Evolutionary conservation across 78 protist species (phyloP).

Genomic region (Cavenderia fasciculata): DNA sequence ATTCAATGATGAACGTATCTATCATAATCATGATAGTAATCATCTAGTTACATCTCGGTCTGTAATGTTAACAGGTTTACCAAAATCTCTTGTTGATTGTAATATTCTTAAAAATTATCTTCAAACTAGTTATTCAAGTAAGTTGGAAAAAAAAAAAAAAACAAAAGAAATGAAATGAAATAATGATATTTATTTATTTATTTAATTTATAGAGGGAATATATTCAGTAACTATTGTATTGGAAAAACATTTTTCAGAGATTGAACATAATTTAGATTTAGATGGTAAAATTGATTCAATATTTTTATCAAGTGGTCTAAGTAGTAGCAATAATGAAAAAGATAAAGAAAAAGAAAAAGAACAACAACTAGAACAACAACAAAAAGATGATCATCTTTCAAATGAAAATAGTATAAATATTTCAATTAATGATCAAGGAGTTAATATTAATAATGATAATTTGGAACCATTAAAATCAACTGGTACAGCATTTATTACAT

Average conservation of each 20-base stretch:
- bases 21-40: conserved; percentile 20
- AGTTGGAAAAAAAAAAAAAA: background rate
- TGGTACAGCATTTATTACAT: conserved; percentile 64
- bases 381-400: background rate
- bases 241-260: conserved; percentile 25
- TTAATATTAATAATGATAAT: background rate
- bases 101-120: conserved; percentile 26
- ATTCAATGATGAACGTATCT: conserved; percentile 58
- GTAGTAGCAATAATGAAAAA: no score
- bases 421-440: background rate
- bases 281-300: conserved; percentile 22
- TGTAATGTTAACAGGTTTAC: conserved; percentile 40
- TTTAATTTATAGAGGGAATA: conserved; percentile 14
- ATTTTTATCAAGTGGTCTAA: no score
- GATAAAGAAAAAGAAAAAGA: no score
- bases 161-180: no score
- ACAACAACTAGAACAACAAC: no score
- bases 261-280: conserved; percentile 24
- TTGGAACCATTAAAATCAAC: conserved; percentile 10
- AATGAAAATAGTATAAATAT: background rate
- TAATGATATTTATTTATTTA: background rate
- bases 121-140: conserved; percentile 39
- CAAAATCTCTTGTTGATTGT: conserved; percentile 42
- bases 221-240: conserved; percentile 6
- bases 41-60: conserved; percentile 62